phyloP scores from a whole-genome alignment of 1,139 yeast genomes.

The Saccharomyces hybrid region DNA sequence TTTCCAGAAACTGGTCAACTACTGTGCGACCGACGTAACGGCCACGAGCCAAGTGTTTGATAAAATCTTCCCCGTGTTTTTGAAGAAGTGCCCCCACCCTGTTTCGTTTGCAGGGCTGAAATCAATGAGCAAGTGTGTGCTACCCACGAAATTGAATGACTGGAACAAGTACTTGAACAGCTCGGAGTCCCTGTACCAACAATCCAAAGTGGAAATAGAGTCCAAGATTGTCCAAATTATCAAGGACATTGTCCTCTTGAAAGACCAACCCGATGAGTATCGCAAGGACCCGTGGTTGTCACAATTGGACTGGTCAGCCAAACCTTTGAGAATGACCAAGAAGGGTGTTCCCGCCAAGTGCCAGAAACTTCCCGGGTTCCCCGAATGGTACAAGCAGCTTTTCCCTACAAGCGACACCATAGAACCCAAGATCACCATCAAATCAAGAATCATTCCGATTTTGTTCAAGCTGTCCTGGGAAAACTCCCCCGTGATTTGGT shows the following conservation, averaged over 20 bases:
- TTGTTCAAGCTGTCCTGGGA: conserved; percentile 81
- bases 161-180: conserved; percentile 70
- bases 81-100: conserved; percentile 77
- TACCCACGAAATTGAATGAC: conserved; percentile 61
- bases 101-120: conserved; percentile 86
- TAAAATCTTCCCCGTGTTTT: conserved; percentile 63
- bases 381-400: conserved; percentile 85
- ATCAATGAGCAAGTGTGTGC: conserved; percentile 64
- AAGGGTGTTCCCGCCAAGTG: conserved; percentile 66
- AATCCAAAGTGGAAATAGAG: conserved; percentile 51
- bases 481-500: conserved; percentile 74
- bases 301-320: conserved; percentile 81
- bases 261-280: conserved; percentile 26
- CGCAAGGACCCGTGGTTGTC: conserved; percentile 75
- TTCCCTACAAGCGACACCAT: conserved; percentile 41
- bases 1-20: conserved; percentile 56
- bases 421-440: conserved; percentile 53
- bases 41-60: conserved; percentile 67
- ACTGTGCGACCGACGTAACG: conserved; percentile 81
- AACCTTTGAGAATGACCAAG: conserved; percentile 56
- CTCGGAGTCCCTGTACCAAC: conserved; percentile 62
- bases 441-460: conserved; percentile 71
- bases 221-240: conserved; percentile 55
- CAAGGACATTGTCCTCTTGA: conserved; percentile 45
- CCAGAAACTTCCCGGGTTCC: conserved; percentile 83